Evolutionary conservation across 176 grass and related monocot species (phyloP), one percentile per base, ranked within the genome.

Genomic region (Panicum miliaceum): DNA sequence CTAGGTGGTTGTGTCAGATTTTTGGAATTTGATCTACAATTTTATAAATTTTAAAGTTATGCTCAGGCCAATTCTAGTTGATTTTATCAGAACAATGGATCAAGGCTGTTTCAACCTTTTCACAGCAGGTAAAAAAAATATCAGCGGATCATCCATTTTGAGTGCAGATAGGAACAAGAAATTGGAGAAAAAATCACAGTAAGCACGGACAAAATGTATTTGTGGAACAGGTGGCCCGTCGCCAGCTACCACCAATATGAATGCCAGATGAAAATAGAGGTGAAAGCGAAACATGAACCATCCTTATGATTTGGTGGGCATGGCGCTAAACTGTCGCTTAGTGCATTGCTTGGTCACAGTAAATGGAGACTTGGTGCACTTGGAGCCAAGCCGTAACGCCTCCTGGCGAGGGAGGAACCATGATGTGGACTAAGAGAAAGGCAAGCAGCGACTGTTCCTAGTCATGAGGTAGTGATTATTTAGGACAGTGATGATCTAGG

Each of bases 281-380:
- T 12, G 2, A 71, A 35, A 63, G 42, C 19, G 2, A 71, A 35
- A 63, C 2, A 11, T 70, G 37, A 71, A 32, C 6, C 75, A 79
- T 37, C 1, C 64, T 37, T 37, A 15, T 18, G 15, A 73, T 84
- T 38, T 35, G 48, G 46, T 22, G 27, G 13, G 6, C 38, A 85
- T 37, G 48, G 26, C 73, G 46, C 73, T 46, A 78, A 37, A 37
- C 41, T 45, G 12, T 77, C 8, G 5, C 5, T 35, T 4, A 76
- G 32, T 77, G 48, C 48, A 7, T 8, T 14, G 3, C 25, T 46
- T 0, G 32, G 45, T n/a, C n/a, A 10, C 34, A 66, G 15, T 19
- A 68, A 76, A 71, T 23, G 12, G 65, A 75, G 22, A 78, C 27
- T n/a, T n/a, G n/a, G n/a, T n/a, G n/a, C n/a, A n/a, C n/a, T n/a